Evolutionary conservation across 139 green algal species (phyloP), one percentile per base, ranked within the genome.

Genomic region (Zygnema cylindricum): DNA sequence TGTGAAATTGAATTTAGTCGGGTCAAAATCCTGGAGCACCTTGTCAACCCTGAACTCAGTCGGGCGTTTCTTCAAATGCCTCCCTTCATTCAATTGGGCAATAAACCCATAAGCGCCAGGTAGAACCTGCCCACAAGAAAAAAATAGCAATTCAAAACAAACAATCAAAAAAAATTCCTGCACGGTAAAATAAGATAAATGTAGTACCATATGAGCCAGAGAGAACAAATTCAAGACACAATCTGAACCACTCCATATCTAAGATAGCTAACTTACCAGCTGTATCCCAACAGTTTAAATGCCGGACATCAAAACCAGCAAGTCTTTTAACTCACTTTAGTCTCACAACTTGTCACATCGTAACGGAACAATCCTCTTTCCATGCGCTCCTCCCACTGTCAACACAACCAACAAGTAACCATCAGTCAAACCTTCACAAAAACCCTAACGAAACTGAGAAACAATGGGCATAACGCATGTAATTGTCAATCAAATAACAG

Each of bases 1-100:
- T 54, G 76, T 95, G 93, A 99, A 99, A 93, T 99, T 98, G 55
- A 99, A 99, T 93, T 98, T 98, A 41, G 32, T 49, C n/a, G 40
- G 76, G 82, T 99, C 97, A 90, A 98, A 99, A 0, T 92, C 75
- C 94, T 99, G 97, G 33, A 94, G 38, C 2, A 98, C 96, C 81
- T 96, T 76, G 91, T 99, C 98, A 2, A 98, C 90, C n/a, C 93
- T 43, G 89, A 99, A 98, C 92, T 99, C 98, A 0, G 98, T 99
- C 40, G 96, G 94, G 7, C 98, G 93, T 93, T 99, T 99, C 93
- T 99, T 98, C 77, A 90, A 96, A 86, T 94, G 94, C 3, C 98
- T 92, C 21, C 98, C 98, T 91, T 98, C 96, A 84, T 99, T 99
- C 57, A 98, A 94, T 93, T 99, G 98, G 0, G 96, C 96, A 2